Percentiles rank a stretch among this genome's conserved stretches.
These are phyloP conservation scores for Candida cerambycidarum DNA, from an alignment of 805 yeast genomes.

Conservation along the genomic window DNA sequence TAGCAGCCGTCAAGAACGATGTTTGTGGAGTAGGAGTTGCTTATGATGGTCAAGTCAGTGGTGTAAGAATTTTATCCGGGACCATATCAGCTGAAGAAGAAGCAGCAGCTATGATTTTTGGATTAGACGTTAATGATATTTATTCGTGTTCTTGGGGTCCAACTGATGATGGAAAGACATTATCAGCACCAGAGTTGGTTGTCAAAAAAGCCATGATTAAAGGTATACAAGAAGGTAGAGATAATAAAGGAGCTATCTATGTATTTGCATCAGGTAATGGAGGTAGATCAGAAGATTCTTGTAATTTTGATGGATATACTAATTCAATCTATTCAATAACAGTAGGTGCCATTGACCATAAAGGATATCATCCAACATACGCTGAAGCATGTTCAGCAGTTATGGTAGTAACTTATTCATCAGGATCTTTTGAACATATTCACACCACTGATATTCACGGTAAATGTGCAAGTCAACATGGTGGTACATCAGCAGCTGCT, in stretches of 20 bases:
- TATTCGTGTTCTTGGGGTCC: slow-evolving; percentile 99
- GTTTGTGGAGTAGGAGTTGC: slow-evolving; percentile 99
- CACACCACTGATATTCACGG: slow-evolving; percentile 80
- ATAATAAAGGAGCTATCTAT: slow-evolving; percentile 78
- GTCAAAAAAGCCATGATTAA: slow-evolving; percentile 82
- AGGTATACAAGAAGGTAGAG: slow-evolving; percentile 81
- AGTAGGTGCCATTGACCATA: slow-evolving; percentile 87
- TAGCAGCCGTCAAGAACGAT: slow-evolving; percentile 84
- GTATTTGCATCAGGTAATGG: slow-evolving; percentile 98
- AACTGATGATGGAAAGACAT: slow-evolving; percentile 82
- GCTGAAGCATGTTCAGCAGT: slow-evolving; percentile 95
- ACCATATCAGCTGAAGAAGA: slow-evolving; percentile 82
- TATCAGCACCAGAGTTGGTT: slow-evolving; percentile 79
- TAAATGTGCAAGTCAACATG: slow-evolving; percentile 72
- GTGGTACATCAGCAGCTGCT: slow-evolving; percentile 99
- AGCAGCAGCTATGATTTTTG: slow-evolving; percentile 83
- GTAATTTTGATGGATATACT: slow-evolving; percentile 97
- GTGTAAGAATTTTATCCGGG: slow-evolving; percentile 85
- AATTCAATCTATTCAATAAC: slow-evolving; percentile 94
- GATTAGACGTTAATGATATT: slow-evolving; percentile 81
- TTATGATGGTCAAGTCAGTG: slow-evolving; percentile 79
- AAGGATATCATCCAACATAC: slow-evolving; percentile 83
- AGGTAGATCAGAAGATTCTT: slow-evolving; percentile 76
- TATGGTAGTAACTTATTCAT: slow-evolving; percentile 87
- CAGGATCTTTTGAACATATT: slow-evolving; percentile 87